Evolutionary conservation across 768 basidiomycete genomes (phyloP), one percentile per base, ranked within the genome.

Genomic region (Cyclocybe aegerita): DNA sequence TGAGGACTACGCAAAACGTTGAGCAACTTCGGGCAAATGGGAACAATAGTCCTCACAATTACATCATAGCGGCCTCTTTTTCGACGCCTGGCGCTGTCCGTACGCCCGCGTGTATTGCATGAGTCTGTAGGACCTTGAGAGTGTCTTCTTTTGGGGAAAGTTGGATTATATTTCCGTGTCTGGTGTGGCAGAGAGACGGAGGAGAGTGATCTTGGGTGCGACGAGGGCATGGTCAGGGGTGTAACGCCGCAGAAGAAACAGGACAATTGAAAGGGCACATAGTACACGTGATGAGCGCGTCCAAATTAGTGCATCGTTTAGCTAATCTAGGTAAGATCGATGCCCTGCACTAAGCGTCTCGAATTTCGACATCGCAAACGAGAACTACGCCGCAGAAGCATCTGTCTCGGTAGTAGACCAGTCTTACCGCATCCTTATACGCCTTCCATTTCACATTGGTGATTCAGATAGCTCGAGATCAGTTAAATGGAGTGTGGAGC

Each of bases 321-420:
- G 23, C 23, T 23, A 23, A 23, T 23, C 23, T 23, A 23, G 5
- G 23, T 23, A 23, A 23, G 23, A 23, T 23, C 23, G 23, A 23
- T 23, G 23, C 23, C 23, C 23, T 23, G 23, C 23, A 23, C 23
- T 23, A 23, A 23, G 23, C 23, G 23, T 5, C 23, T 23, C 23
- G 23, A 23, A 3, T 23, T 23, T 23, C 23, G 23, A 23, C 23
- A 23, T 23, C 47, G 30, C 40, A 43, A 9, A 50, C 23, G 30
- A 49, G 39, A 29, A 60, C 29, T 36, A 58, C n/a, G 2, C 56
- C 56, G 31, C 47, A 46, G 48, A 56, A 56, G 8, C 37, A 23
- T 9, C 39, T 31, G 48, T 52, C 54, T 4, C 56, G 56, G 46
- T 60, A 60, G 44, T 58, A 60, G 8, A 60, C 10, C 9, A 60